phyloP scores from a whole-genome alignment of 352 stramenopile genomes.

The Globisporangium takayamanum region DNA sequence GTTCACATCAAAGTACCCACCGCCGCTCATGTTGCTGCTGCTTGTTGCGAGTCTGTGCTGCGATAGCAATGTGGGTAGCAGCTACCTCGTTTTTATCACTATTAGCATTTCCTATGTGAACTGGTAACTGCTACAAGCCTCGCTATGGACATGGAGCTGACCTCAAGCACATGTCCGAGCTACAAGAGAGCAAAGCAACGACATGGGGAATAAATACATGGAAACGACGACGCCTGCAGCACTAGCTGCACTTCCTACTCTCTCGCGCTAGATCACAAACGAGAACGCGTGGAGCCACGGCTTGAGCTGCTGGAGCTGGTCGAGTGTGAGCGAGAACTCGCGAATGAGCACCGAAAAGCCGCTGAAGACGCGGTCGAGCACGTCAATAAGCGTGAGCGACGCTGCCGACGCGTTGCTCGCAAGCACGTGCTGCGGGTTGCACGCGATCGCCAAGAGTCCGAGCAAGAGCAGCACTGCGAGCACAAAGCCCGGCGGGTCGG shows the following conservation, averaged over 20 bases:
- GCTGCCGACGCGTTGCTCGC: conserved; percentile 25
- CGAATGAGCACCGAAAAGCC: conserved; percentile 54
- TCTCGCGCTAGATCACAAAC: conserved; percentile 31
- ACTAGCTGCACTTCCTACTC: no score
- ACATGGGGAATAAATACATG: not conserved
- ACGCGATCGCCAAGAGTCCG: conserved; percentile 48
- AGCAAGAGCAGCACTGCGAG: conserved; percentile 65
- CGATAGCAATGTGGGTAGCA: not conserved
- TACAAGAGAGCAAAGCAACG: not conserved
- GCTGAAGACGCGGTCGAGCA: conserved; percentile 56
- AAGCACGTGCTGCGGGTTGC: conserved; percentile 49
- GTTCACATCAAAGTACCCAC: conserved; percentile 62
- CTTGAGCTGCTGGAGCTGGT: conserved; percentile 47
- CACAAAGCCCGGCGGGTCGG: conserved; percentile 65
- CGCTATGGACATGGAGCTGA: no score
- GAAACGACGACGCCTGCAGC: not conserved
- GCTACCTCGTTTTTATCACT: not conserved
- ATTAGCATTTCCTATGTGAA: not conserved
- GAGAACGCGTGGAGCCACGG: conserved; percentile 55
- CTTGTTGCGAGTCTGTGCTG: not conserved
- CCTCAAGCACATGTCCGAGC: no score
- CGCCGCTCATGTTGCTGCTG: conserved; percentile 12
- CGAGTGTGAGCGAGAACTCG: conserved; percentile 51
- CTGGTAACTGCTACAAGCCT: not conserved
- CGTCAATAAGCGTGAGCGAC: conserved; percentile 28